Conservation (phyloP, 1,284 basidiomycete species). For the Pyrrhoderma lamaoense region DNA sequence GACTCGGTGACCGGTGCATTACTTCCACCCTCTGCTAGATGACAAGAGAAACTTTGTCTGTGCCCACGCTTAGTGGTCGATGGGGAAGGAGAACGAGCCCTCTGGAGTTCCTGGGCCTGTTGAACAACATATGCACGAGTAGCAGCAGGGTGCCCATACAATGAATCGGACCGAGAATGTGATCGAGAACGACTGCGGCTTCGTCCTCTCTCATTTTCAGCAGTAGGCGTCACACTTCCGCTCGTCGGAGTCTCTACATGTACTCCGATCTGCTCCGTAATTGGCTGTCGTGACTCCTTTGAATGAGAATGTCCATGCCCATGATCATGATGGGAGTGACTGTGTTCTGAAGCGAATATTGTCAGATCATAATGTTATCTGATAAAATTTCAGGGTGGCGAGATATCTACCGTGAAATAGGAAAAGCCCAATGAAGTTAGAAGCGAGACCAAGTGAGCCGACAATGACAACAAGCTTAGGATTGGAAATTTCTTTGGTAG, state of each 20-base stretch:
- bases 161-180: constrained; percentile 39
- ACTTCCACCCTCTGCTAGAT: neutral
- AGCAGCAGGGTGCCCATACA: constrained; percentile 84
- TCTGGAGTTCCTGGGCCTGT: constrained; percentile 77
- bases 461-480: constrained; percentile 88
- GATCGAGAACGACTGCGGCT: constrained; percentile 43
- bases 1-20: constrained; percentile 3
- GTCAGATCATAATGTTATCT: neutral
- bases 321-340: constrained; percentile 45
- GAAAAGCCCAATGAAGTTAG: constrained; percentile 90
- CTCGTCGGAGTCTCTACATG: constrained; percentile 14
- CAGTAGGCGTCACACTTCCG: constrained; percentile 23
- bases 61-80: constrained; percentile 2
- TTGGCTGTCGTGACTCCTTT: constrained; percentile 11
- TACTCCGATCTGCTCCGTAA: constrained; percentile 14
- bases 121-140: constrained; percentile 86
- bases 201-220: constrained; percentile 19
- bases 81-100: constrained; percentile 41
- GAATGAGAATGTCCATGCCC: constrained; percentile 11
- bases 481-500: constrained; percentile 76
- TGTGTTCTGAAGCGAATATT: constrained; percentile 48
- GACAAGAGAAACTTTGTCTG: neutral
- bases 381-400: neutral
- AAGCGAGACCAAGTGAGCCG: constrained; percentile 82
- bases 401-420: constrained; percentile 80